Evolutionary conservation across 1,139 yeast species (phyloP), one percentile per base, ranked within the genome.

Genomic region (Scheffersomyces lignicola): DNA sequence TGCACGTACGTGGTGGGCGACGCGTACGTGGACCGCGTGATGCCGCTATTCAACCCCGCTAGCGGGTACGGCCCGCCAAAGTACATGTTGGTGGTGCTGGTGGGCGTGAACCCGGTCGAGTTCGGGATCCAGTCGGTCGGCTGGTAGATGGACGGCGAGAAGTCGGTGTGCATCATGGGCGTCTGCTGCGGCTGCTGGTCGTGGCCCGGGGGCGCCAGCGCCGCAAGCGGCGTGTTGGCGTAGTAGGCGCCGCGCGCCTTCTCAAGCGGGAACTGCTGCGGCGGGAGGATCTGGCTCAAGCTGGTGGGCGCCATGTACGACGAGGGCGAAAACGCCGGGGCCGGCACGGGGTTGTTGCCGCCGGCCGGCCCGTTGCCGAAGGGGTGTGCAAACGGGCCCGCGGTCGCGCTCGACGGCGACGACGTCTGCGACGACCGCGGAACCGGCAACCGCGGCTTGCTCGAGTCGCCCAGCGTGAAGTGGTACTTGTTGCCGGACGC

Each of bases 341-440:
- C 23, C n/a, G 23, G 23, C 8, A 9, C 23, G 9, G n/a, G 8
- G n/a, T 20, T 20, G n/a, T 20, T 20, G n/a, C n/a, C n/a, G n/a
- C 23, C 23, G n/a, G 8, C n/a, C 23, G 23, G 23, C 6, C 5
- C 33, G 6, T 20, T 29, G 15, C 37, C 29, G 15, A 18, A 32
- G 3, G 33, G 12, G 12, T 24, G 22, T 0, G 73, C 73, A 13
- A 65, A 49, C 5, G 52, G 58, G 5, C 74, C 74, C 5, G 69
- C 73, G 4, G 68, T 58, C 2, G 72, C 69, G 39, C 65, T 60
- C 7, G 65, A 54, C 1, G 76, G 76, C n/a, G 73, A 65, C 24
- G 66, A 58, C 1, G 73, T 65, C 48, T 64, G 73, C 10, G 72
- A 66, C 47, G 68, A 68, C 38, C 58, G 51, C 10, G 58, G 63